Evolutionary conservation across 495 filamentous ascomycete species (phyloP).

Genomic region (Neurospora sp.): DNA sequence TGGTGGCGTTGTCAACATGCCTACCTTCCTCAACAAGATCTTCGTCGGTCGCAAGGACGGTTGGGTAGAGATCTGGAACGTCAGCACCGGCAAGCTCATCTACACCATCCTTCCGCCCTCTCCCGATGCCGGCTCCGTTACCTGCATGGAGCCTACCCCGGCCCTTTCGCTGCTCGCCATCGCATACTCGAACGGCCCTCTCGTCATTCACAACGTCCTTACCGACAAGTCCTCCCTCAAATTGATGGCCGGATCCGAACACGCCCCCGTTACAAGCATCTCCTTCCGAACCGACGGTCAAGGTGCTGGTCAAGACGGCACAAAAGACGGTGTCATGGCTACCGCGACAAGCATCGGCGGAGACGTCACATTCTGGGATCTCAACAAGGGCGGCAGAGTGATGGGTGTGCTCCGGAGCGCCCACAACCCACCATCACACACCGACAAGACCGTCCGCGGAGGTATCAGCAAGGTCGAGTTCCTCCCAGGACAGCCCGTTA

Average conservation of each 20-base stretch:
- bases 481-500: conserved; percentile 77
- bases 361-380: conserved; percentile 91
- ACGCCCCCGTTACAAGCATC: conserved; percentile 61
- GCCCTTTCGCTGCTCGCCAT: conserved; percentile 80
- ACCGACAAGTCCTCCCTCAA: conserved; percentile 59
- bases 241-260: conserved; percentile 48
- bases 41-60: conserved; percentile 80
- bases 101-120: conserved; percentile 70
- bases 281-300: conserved; percentile 86
- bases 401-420: conserved; percentile 75
- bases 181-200: conserved; percentile 65
- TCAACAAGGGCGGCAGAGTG: conserved; percentile 75
- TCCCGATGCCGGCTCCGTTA: conserved; percentile 59
- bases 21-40: conserved; percentile 92
- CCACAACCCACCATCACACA: conserved; percentile 58
- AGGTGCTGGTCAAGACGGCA: conserved; percentile 81
- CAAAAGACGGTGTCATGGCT: conserved; percentile 73
- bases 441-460: conserved; percentile 32
- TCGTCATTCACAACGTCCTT: conserved; percentile 73
- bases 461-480: conserved; percentile 78
- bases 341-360: conserved; percentile 61
- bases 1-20: conserved; percentile 68
- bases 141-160: conserved; percentile 71
- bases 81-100: conserved; percentile 79
- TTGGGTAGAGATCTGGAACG: conserved; percentile 93